Percentiles rank a stretch among this genome's conserved stretches.
Conservation (phyloP, 1,284 basidiomycete genomes). For the Apiotrichum sp. region DNA sequence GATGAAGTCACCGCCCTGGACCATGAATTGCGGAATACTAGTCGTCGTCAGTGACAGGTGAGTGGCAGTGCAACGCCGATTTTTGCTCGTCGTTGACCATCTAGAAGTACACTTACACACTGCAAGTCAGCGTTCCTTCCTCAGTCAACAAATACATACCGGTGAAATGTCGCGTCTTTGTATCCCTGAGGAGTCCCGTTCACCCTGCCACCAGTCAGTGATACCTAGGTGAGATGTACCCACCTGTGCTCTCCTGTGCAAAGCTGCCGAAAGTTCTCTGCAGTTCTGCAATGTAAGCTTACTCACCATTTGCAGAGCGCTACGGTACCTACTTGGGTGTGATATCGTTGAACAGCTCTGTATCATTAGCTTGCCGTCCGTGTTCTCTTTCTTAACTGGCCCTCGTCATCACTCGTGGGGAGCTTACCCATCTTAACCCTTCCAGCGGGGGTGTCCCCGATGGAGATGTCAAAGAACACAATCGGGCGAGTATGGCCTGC, state of each 20-base stretch:
- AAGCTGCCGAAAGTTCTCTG: constrained; percentile 94
- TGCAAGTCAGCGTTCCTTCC: no score
- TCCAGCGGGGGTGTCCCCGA: constrained; percentile 90
- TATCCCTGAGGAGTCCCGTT: constrained; percentile 82
- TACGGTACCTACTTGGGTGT: constrained; percentile 34
- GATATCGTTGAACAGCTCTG: constrained; percentile 44
- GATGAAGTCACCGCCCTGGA: constrained; percentile 63
- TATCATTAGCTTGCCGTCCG: background rate
- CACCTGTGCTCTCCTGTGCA: constrained; percentile 93
- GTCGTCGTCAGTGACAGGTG: constrained; percentile 12
- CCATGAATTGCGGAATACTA: constrained; percentile 50
- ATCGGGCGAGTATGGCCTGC: constrained; percentile 59
- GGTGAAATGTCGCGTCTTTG: constrained; percentile 82
- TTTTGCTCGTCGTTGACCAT: no score
- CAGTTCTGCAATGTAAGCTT: constrained; percentile 56
- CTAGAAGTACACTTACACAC: no score
- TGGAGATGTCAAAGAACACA: constrained; percentile 94
- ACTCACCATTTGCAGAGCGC: background rate
- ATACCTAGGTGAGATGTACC: constrained; percentile 29
- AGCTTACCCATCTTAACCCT: constrained; percentile 75
- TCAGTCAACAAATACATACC: no score
- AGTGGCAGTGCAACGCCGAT: no score
- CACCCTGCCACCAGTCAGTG: constrained; percentile 53
- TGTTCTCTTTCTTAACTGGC: no score
- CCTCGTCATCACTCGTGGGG: no score